phyloP scores from a whole-genome alignment of 2,329 filamentous ascomycete genomes.

The Exutisphaerella laricina region DNA sequence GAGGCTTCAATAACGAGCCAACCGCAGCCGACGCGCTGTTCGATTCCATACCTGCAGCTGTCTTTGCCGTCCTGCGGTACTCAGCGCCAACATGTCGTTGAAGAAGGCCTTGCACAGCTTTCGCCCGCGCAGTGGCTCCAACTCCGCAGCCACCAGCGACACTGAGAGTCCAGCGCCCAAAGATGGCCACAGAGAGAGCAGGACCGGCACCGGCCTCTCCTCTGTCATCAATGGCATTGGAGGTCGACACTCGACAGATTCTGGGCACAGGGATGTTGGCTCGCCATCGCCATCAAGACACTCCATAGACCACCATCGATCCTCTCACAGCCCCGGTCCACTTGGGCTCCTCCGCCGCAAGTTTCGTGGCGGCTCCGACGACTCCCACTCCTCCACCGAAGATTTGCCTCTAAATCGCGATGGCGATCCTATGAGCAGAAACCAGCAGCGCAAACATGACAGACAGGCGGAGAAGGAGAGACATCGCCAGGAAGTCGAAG shows the following conservation, averaged over 20 bases:
- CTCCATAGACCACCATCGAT: conserved; percentile 27
- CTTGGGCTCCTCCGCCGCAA: conserved; percentile 32
- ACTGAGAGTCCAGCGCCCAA: conserved; percentile 15
- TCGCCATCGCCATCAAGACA: conserved; percentile 18
- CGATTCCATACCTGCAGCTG: not conserved
- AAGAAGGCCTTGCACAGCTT: conserved; percentile 44
- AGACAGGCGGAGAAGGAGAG: conserved; percentile 42
- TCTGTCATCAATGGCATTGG: conserved; percentile 24
- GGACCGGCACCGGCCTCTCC: conserved; percentile 23
- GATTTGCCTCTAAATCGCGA: conserved; percentile 44
- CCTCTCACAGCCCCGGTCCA: conserved; percentile 32
- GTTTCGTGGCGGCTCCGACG: conserved; percentile 26
- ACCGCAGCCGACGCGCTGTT: too few relatives aligned
- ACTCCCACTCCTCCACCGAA: conserved; percentile 33
- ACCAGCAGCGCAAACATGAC: conserved; percentile 47
- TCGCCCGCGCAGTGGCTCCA: conserved; percentile 33
- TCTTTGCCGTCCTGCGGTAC: not conserved
- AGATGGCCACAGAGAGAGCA: conserved; percentile 4
- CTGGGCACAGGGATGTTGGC: conserved; percentile 12
- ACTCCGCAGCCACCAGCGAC: conserved; percentile 20
- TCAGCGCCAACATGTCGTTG: conserved; percentile 31
- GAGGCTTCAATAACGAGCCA: too few relatives aligned
- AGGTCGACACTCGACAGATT: conserved; percentile 16
- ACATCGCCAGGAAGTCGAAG: conserved; percentile 39
- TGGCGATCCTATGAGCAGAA: conserved; percentile 46